Conservation (phyloP, 352 stramenopile species). For the Phytophthora nicotianae region DNA sequence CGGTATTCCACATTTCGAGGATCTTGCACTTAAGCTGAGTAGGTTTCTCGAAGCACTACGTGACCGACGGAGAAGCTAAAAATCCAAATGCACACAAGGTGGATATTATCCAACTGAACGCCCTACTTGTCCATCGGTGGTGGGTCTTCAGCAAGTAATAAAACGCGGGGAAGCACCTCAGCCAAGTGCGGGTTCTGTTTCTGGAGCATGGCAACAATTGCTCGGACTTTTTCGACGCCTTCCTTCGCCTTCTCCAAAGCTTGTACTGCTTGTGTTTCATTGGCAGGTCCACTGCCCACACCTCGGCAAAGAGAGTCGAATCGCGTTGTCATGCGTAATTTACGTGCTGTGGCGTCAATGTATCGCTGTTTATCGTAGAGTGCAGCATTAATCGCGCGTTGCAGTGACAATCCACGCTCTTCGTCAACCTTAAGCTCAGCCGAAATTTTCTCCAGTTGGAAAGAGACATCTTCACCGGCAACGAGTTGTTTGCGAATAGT, state of each 20-base stretch:
- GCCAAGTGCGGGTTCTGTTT: constrained; percentile 76
- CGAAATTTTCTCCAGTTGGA: constrained; percentile 79
- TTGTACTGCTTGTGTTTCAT: constrained; percentile 57
- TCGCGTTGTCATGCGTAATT: constrained; percentile 73
- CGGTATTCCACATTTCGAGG: constrained; percentile 33
- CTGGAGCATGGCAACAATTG: constrained; percentile 64
- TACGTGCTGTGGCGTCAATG: constrained; percentile 73
- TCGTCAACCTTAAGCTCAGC: constrained; percentile 84
- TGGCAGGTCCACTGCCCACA: constrained; percentile 36
- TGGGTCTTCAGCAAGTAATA: constrained; percentile 64
- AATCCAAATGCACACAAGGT: background rate
- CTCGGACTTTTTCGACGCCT: constrained; percentile 55
- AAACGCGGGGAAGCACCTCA: constrained; percentile 84
- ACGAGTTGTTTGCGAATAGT: constrained; percentile 66
- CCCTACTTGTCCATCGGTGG: constrained; percentile 27
- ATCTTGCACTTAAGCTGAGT: constrained; percentile 33
- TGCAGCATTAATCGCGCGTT: constrained; percentile 84
- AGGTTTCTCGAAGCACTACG: constrained; percentile 40
- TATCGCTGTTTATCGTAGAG: constrained; percentile 93
- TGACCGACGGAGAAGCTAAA: constrained; percentile 21
- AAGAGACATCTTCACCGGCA: constrained; percentile 64
- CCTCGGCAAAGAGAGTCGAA: constrained; percentile 67
- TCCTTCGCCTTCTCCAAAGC: constrained; percentile 59
- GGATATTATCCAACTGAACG: background rate
- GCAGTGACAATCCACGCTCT: constrained; percentile 63